A percentile compares a stretch with the other conserved stretches of the same genome.
Conservation (phyloP, 2,329 filamentous ascomycete genomes). For the Rutstroemia sp. region DNA sequence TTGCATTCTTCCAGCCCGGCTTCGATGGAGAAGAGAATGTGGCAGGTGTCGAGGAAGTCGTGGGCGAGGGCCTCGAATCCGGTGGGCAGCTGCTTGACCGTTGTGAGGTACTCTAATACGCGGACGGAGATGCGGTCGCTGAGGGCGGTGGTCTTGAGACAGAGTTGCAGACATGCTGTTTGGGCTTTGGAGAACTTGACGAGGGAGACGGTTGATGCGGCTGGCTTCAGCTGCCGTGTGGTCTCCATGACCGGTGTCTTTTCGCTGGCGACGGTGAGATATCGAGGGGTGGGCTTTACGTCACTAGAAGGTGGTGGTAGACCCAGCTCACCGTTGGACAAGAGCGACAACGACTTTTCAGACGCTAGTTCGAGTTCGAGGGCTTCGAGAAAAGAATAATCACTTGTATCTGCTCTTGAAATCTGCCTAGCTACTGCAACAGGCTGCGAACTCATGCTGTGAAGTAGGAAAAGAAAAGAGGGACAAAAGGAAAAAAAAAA, state of each 20-base stretch:
- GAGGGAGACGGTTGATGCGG: neutral
- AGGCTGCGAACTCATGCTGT: constrained; percentile 2
- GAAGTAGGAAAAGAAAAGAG: too few relatives aligned
- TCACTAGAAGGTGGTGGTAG: neutral
- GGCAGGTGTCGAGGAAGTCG: constrained; percentile 60
- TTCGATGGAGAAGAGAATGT: constrained; percentile 61
- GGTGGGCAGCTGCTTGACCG: constrained; percentile 44
- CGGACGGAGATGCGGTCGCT: constrained; percentile 58
- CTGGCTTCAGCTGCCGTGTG: neutral
- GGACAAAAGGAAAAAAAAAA: too few relatives aligned
- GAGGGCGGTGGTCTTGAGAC: constrained; percentile 49
- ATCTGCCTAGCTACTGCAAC: neutral
- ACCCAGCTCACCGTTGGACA: neutral
- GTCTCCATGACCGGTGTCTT: neutral
- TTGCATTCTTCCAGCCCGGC: constrained; percentile 51
- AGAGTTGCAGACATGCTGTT: constrained; percentile 38
- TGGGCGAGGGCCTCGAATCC: constrained; percentile 53
- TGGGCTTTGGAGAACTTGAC: constrained; percentile 15
- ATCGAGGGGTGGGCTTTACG: neutral
- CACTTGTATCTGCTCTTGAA: neutral
- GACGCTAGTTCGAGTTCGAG: neutral
- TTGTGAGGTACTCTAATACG: constrained; percentile 56
- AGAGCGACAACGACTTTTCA: neutral
- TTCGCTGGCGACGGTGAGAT: neutral
- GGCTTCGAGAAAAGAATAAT: constrained; percentile 5